Conservation (phyloP, 1,284 basidiomycete species). For the Tilletia caries region DNA sequence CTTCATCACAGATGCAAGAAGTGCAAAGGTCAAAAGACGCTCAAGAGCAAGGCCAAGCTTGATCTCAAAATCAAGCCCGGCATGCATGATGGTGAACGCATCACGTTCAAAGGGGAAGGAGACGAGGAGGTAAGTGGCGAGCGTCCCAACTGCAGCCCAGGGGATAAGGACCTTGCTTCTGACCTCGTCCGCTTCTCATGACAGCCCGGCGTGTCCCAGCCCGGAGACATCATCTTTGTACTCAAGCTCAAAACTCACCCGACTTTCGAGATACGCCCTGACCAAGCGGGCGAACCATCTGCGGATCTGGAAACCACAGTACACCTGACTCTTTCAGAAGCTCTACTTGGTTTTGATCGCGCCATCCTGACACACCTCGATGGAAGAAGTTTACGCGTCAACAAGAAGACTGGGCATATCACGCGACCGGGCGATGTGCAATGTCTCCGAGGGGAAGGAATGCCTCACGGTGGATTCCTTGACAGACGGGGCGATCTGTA, state of each 20-base stretch:
- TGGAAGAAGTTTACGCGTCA: slow-evolving; percentile 40
- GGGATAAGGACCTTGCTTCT: slow-evolving; percentile 28
- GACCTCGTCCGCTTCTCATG: neutral
- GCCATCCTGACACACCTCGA: slow-evolving; percentile 50
- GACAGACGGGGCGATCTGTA: slow-evolving; percentile 7
- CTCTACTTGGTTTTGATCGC: slow-evolving; percentile 44
- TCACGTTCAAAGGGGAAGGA: slow-evolving; percentile 81
- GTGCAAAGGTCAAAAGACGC: slow-evolving; percentile 81
- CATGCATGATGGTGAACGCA: slow-evolving; percentile 78
- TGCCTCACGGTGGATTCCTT: slow-evolving; percentile 23
- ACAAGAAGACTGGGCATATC: slow-evolving; percentile 25
- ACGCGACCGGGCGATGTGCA: slow-evolving; percentile 43
- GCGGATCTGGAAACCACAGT: slow-evolving; percentile 65
- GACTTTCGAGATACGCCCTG: slow-evolving; percentile 73
- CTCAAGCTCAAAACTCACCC: slow-evolving; percentile 68
- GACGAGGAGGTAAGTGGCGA: slow-evolving; percentile 66
- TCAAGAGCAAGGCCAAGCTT: slow-evolving; percentile 73
- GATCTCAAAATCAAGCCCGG: slow-evolving; percentile 70
- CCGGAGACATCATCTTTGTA: slow-evolving; percentile 69
- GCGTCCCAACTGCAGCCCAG: no score
- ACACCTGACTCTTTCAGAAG: slow-evolving; percentile 37
- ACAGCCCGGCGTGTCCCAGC: slow-evolving; percentile 24
- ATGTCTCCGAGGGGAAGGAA: slow-evolving; percentile 42
- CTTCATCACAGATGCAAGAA: slow-evolving; percentile 70
- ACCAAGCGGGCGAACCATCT: slow-evolving; percentile 55